phyloP scores from a whole-genome alignment of 768 basidiomycete genomes.

The Favolaschia claudopus region DNA sequence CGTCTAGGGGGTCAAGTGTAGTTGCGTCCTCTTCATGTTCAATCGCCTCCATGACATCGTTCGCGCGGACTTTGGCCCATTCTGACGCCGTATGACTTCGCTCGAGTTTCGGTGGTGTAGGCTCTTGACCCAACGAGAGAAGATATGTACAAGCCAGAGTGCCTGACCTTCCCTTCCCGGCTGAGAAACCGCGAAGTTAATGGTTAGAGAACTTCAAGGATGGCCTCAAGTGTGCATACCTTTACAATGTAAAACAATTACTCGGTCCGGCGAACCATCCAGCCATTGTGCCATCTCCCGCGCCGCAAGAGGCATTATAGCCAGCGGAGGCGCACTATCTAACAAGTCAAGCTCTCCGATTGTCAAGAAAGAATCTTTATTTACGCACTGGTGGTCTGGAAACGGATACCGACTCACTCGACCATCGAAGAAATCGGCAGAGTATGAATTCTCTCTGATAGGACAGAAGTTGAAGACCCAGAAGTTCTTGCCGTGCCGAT shows the following conservation, averaged over 20 bases:
- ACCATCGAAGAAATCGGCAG: slow-evolving; percentile 69
- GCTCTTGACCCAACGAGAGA: slow-evolving; percentile 60
- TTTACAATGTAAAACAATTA: slow-evolving; percentile 90
- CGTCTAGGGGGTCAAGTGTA: slow-evolving; percentile 5
- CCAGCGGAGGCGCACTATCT: slow-evolving; percentile 84
- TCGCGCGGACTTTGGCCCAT: slow-evolving; percentile 54
- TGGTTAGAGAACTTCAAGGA: not conserved
- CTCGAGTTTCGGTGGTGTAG: slow-evolving; percentile 55
- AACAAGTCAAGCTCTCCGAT: no score
- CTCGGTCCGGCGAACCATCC: slow-evolving; percentile 64
- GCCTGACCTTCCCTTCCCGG: slow-evolving; percentile 86
- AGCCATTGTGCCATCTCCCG: slow-evolving; percentile 82
- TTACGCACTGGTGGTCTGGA: slow-evolving; percentile 86
- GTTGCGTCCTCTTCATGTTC: slow-evolving; percentile 42
- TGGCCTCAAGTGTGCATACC: slow-evolving; percentile 48
- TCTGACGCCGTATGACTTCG: slow-evolving; percentile 57
- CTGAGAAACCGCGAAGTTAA: slow-evolving; percentile 41
- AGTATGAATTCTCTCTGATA: slow-evolving; percentile 80
- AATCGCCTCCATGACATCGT: slow-evolving; percentile 57
- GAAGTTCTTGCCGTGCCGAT: slow-evolving; percentile 77
- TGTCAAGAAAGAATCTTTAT: no score
- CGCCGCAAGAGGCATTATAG: slow-evolving; percentile 73
- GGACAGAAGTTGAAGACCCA: slow-evolving; percentile 94
- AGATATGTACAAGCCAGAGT: slow-evolving; percentile 87
- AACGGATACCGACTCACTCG: slow-evolving; percentile 87